Percentiles rank a stretch among this genome's conserved stretches.
phyloP scores from a whole-genome alignment of 225 moss, liverwort and hornwort genomes.

The Straminergon stramineum region DNA sequence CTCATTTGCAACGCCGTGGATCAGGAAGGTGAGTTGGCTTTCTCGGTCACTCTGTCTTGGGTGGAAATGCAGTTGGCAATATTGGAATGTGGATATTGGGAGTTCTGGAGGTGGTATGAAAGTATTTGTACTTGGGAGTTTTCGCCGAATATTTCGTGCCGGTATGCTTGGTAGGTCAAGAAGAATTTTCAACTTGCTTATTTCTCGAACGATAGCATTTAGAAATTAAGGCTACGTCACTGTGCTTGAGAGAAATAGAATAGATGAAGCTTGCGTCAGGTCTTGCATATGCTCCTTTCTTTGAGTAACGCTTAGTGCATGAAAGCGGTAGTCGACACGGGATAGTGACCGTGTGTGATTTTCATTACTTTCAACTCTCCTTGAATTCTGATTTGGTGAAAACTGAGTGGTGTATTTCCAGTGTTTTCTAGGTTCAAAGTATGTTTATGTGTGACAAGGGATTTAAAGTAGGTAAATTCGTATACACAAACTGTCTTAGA shows the following conservation, averaged over 20 bases:
- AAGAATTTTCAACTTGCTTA: not conserved
- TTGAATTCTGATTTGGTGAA: not conserved
- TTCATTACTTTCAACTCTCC: not conserved
- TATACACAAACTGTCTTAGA: not conserved
- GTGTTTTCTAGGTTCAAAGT: not conserved
- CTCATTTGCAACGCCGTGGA: conserved; percentile 38
- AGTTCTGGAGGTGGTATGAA: not conserved
- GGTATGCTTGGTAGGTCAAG: not conserved
- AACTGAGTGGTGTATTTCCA: not conserved
- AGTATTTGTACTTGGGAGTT: not conserved
- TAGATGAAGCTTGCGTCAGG: not conserved
- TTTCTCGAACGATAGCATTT: not conserved
- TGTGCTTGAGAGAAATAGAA: not conserved
- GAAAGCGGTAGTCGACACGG: not conserved
- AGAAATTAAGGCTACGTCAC: not conserved
- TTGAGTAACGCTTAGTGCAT: not conserved
- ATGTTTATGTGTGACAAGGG: not conserved
- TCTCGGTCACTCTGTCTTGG: not conserved
- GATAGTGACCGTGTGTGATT: not conserved
- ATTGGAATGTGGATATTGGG: not conserved
- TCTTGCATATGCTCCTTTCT: not conserved
- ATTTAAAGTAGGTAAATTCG: not conserved
- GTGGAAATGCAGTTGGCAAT: not conserved
- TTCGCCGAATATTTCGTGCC: not conserved
- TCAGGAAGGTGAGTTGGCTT: conserved; percentile 26